Conservation (phyloP, 2,329 filamentous ascomycete species). For the Penicillium expansum region DNA sequence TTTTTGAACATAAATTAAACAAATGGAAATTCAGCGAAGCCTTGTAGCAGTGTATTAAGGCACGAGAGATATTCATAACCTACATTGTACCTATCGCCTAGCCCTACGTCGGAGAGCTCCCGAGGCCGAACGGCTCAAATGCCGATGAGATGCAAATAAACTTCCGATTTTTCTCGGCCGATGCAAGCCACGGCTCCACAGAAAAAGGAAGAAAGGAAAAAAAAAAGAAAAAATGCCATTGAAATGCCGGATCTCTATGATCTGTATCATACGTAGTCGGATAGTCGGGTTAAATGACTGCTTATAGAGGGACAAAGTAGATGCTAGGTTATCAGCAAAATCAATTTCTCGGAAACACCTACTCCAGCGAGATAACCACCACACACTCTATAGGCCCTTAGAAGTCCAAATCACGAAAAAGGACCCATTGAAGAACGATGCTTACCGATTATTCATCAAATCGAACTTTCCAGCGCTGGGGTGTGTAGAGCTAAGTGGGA, state of each 20-base stretch:
- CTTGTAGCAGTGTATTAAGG: background rate
- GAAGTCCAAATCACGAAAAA: background rate
- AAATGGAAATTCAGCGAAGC: background rate
- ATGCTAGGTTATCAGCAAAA: background rate
- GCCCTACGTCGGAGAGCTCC: background rate
- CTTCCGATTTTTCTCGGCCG: background rate
- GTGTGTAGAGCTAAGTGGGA: slow-evolving; percentile 4
- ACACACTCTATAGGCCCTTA: background rate
- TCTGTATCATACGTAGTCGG: too few species aligned
- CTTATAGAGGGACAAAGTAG: background rate
- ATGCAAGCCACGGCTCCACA: background rate
- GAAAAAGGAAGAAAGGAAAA: background rate
- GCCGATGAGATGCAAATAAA: background rate
- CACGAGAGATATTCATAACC: too few species aligned
- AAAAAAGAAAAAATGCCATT: background rate
- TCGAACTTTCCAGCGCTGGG: slow-evolving; percentile 9
- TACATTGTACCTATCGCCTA: background rate
- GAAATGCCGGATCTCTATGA: background rate
- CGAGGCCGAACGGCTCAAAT: background rate
- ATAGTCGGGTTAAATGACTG: too few species aligned
- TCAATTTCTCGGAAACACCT: background rate
- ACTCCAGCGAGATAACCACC: background rate
- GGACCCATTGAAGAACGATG: slow-evolving; percentile 1
- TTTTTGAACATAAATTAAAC: background rate
- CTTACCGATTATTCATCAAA: slow-evolving; percentile 18